Percentiles rank a stretch among this genome's conserved stretches.
phyloP scores from a whole-genome alignment of 768 basidiomycete species.

The Trametes villosa region DNA sequence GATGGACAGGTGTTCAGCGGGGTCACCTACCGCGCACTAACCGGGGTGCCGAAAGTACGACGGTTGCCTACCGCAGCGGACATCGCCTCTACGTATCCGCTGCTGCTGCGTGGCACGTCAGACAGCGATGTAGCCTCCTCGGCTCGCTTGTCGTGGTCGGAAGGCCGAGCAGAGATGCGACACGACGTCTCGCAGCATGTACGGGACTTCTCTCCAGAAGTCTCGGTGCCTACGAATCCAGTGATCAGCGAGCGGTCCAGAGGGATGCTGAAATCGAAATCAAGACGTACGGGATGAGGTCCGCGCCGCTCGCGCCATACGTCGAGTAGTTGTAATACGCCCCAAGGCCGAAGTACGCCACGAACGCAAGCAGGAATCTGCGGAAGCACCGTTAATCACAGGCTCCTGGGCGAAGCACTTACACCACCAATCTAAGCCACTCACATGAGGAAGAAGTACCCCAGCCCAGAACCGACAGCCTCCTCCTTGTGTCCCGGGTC shows the following conservation, averaged over 20 bases:
- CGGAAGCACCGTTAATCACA: background rate
- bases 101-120: slow-evolving; percentile 36
- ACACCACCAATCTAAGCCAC: slow-evolving; percentile 32
- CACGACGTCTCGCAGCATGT: slow-evolving; percentile 78
- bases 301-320: slow-evolving; percentile 82
- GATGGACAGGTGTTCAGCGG: background rate
- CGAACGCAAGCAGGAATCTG: slow-evolving; percentile 68
- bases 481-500: slow-evolving; percentile 15
- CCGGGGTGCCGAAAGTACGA: background rate
- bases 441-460: slow-evolving; percentile 88
- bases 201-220: slow-evolving; percentile 90
- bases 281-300: slow-evolving; percentile 80
- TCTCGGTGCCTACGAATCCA: slow-evolving; percentile 69
- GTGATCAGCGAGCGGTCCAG: slow-evolving; percentile 8
- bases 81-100: slow-evolving; percentile 50
- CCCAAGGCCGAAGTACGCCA: slow-evolving; percentile 75
- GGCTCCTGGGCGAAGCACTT: background rate
- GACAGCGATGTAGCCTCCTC: slow-evolving; percentile 80
- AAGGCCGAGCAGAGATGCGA: slow-evolving; percentile 77
- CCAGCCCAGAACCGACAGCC: slow-evolving; percentile 71
- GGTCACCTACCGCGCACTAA: background rate
- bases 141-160: slow-evolving; percentile 65
- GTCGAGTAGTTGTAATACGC: slow-evolving; percentile 89
- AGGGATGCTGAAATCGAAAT: slow-evolving; percentile 11
- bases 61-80: slow-evolving; percentile 52